phyloP scores from a whole-genome alignment of 306 rosid species.

The Fragaria nilgerrensis region DNA sequence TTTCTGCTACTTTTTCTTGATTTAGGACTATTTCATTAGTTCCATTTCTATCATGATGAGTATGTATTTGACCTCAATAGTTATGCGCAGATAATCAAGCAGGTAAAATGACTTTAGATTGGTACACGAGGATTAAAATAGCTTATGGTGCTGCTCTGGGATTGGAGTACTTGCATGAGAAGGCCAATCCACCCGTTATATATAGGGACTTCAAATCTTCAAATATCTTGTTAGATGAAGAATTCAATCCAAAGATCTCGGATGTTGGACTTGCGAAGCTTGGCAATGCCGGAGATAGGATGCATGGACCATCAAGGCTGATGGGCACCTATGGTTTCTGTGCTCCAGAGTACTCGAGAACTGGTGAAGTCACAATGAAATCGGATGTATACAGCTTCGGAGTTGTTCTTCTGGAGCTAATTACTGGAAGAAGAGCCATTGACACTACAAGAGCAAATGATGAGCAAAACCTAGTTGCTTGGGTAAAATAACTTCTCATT shows the following conservation, averaged over 20 bases:
- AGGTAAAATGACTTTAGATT: constrained; percentile 50
- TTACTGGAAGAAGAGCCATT: constrained; percentile 75
- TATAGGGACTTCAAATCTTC: constrained; percentile 70
- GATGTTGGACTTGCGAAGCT: constrained; percentile 73
- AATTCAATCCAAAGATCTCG: constrained; percentile 61
- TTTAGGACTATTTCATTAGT: neutral
- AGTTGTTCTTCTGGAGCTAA: constrained; percentile 78
- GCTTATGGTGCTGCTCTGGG: constrained; percentile 67
- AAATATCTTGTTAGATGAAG: constrained; percentile 66
- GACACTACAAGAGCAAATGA: constrained; percentile 63
- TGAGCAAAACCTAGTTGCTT: constrained; percentile 85
- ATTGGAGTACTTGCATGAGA: constrained; percentile 83
- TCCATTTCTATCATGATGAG: neutral
- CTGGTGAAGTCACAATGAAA: constrained; percentile 62
- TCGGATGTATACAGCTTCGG: constrained; percentile 90
- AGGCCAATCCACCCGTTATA: constrained; percentile 70
- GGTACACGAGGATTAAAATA: constrained; percentile 71
- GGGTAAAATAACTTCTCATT: constrained; percentile 45
- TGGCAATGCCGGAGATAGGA: constrained; percentile 50
- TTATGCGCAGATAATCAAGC: constrained; percentile 38
- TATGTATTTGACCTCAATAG: neutral
- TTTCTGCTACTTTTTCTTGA: neutral
- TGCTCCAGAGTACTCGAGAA: constrained; percentile 78
- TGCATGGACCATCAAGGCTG: constrained; percentile 57
- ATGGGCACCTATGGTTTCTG: constrained; percentile 84